A percentile compares a stretch with the other conserved stretches of the same genome.
These are phyloP conservation scores for Amaranthus cruentus DNA, from an alignment of 148 eudicot species.

Conservation along the genomic window DNA sequence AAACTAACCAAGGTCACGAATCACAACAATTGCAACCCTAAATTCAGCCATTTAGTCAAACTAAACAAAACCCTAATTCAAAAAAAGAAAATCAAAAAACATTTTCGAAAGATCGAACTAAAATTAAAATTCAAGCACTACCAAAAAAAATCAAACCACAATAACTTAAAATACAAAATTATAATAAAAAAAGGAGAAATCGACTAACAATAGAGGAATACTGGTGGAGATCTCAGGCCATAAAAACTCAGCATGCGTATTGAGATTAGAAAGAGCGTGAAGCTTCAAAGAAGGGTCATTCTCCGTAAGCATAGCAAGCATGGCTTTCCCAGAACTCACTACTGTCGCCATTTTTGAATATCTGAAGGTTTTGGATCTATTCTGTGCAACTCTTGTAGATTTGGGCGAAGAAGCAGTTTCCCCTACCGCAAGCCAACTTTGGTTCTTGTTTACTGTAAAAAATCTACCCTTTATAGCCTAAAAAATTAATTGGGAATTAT, in stretches of 20 bases:
- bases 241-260: conserved; percentile 56
- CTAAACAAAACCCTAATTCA: neutral
- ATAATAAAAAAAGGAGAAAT: neutral
- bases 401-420: too few species aligned
- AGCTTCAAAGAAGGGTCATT: conserved; percentile 54
- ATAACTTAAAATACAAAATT: neutral
- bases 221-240: conserved; percentile 96
- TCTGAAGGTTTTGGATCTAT: too few species aligned
- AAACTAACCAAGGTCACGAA: too few species aligned
- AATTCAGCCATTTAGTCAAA: neutral
- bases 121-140: neutral
- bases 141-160: neutral
- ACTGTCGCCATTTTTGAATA: conserved; percentile 39
- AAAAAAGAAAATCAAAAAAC: neutral
- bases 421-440: too few species aligned
- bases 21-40: too few species aligned
- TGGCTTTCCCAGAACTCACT: conserved; percentile 83
- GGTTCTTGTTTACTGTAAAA: too few species aligned
- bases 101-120: neutral
- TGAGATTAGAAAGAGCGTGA: conserved; percentile 80
- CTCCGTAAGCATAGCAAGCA: conserved; percentile 82
- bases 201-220: conserved; percentile 59
- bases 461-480: too few species aligned
- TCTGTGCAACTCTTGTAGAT: too few species aligned
- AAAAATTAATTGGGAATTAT: too few species aligned